A percentile compares a stretch with the other conserved stretches of the same genome.
These are phyloP conservation scores for Escovopsis sp. DNA, from an alignment of 2,329 filamentous ascomycete genomes.

Conservation along the genomic window DNA sequence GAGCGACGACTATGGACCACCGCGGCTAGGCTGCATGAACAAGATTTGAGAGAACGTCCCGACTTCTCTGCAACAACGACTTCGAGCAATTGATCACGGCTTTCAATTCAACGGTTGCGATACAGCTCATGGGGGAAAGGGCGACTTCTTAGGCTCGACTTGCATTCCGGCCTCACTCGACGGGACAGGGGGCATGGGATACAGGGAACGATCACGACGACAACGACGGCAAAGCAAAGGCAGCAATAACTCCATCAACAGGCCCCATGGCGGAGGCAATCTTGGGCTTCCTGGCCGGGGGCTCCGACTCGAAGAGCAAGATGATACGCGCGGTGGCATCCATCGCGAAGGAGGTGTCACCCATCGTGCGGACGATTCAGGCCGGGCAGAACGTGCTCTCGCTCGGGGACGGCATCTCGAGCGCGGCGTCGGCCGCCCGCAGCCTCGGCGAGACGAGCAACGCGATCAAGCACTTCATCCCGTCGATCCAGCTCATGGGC, in stretches of 20 bases:
- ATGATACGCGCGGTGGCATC: background rate
- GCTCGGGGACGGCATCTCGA: background rate
- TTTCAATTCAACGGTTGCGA: no score
- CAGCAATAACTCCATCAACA: no score
- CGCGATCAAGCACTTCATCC: conserved; percentile 11
- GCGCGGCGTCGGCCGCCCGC: background rate
- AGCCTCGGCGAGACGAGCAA: background rate
- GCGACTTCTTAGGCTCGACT: no score
- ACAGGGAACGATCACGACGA: background rate
- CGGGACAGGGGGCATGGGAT: background rate
- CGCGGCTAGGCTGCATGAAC: no score
- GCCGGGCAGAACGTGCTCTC: background rate
- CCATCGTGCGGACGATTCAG: background rate
- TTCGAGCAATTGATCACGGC: no score
- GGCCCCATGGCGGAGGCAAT: background rate
- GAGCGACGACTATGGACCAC: no score
- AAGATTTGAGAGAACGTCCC: no score
- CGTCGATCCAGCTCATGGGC: conserved; percentile 20
- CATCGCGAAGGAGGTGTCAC: background rate
- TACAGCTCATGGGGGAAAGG: no score
- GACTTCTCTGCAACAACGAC: no score
- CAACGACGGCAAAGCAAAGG: background rate
- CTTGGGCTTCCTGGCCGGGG: background rate
- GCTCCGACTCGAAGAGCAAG: background rate
- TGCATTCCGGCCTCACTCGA: background rate